phyloP scores from a whole-genome alignment of 2,329 filamentous ascomycete genomes.

The Ophiocordyceps camponoti-leonardi region DNA sequence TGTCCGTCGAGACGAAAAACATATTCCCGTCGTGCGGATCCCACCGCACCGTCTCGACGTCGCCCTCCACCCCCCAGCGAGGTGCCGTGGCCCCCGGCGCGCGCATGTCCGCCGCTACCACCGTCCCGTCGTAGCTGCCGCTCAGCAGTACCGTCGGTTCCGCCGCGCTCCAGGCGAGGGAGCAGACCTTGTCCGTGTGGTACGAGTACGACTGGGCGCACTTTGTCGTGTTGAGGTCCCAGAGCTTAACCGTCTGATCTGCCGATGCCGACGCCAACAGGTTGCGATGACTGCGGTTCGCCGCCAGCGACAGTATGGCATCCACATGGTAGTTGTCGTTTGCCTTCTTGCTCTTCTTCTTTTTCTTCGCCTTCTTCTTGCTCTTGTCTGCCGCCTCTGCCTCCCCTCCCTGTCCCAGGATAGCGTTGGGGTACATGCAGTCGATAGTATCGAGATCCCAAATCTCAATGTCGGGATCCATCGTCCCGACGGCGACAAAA shows the following conservation, averaged over 20 bases:
- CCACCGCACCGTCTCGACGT: conserved; percentile 87
- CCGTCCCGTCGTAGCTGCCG: conserved; percentile 86
- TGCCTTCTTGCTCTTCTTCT: conserved; percentile 58
- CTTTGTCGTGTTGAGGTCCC: conserved; percentile 83
- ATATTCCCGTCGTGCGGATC: conserved; percentile 83
- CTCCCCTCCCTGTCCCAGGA: conserved; percentile 60
- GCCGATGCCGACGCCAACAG: conserved; percentile 88
- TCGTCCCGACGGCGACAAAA: conserved; percentile 88
- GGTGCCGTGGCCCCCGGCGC: conserved; percentile 68
- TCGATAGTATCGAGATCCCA: conserved; percentile 96
- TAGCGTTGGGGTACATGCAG: conserved; percentile 95
- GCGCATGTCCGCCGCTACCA: conserved; percentile 92
- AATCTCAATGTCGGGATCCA: conserved; percentile 96
- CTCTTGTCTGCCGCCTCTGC: conserved; percentile 25
- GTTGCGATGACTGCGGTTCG: conserved; percentile 87
- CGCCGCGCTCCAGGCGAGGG: conserved; percentile 77
- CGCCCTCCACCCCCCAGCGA: conserved; percentile 86
- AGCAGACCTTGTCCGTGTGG: conserved; percentile 96
- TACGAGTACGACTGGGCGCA: conserved; percentile 92
- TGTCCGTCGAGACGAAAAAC: conserved; percentile 92
- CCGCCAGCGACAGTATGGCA: conserved; percentile 75
- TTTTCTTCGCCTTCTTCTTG: conserved; percentile 41
- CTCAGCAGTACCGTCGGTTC: conserved; percentile 81
- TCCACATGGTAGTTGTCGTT: conserved; percentile 92
- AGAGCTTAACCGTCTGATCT: conserved; percentile 93